Percentiles rank a stretch among this genome's conserved stretches.
Evolutionary conservation across 2,329 filamentous ascomycete species (phyloP).

Genomic region (Drechslerella stenobrocha): DNA sequence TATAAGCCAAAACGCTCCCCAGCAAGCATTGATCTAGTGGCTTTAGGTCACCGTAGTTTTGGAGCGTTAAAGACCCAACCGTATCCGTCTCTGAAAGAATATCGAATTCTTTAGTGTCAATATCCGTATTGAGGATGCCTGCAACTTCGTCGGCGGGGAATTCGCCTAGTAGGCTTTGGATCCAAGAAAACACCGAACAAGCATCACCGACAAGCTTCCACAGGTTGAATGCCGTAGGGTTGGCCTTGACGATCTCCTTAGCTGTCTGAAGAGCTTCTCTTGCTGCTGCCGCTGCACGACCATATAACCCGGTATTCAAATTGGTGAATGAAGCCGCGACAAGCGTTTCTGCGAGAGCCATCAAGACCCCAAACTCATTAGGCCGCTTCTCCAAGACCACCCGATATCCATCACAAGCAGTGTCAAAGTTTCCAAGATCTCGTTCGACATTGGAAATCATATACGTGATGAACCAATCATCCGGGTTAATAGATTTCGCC

Average conservation of each 20-base stretch:
- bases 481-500: slow-evolving; percentile 75
- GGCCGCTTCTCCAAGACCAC: slow-evolving; percentile 70
- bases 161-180: slow-evolving; percentile 68
- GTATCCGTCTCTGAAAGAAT: slow-evolving; percentile 71
- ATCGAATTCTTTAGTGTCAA: slow-evolving; percentile 64
- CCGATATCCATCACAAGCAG: slow-evolving; percentile 75
- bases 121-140: slow-evolving; percentile 63
- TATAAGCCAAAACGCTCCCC: slow-evolving; percentile 79
- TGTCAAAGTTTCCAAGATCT: slow-evolving; percentile 86
- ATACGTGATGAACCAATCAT: slow-evolving; percentile 94
- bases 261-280: slow-evolving; percentile 71
- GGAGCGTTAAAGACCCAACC: slow-evolving; percentile 57
- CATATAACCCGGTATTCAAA: slow-evolving; percentile 81
- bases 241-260: slow-evolving; percentile 63
- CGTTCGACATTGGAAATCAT: slow-evolving; percentile 94
- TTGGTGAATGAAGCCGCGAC: slow-evolving; percentile 78
- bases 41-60: slow-evolving; percentile 56
- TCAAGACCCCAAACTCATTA: slow-evolving; percentile 79
- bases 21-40: slow-evolving; percentile 66
- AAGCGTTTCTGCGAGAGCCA: slow-evolving; percentile 84
- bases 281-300: slow-evolving; percentile 74
- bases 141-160: slow-evolving; percentile 66
- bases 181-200: slow-evolving; percentile 77
- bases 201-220: slow-evolving; percentile 94
- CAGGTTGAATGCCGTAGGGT: slow-evolving; percentile 79